These are phyloP conservation scores for Dioszegia crocea DNA, from an alignment of 768 basidiomycete species.

Conservation along the genomic window DNA sequence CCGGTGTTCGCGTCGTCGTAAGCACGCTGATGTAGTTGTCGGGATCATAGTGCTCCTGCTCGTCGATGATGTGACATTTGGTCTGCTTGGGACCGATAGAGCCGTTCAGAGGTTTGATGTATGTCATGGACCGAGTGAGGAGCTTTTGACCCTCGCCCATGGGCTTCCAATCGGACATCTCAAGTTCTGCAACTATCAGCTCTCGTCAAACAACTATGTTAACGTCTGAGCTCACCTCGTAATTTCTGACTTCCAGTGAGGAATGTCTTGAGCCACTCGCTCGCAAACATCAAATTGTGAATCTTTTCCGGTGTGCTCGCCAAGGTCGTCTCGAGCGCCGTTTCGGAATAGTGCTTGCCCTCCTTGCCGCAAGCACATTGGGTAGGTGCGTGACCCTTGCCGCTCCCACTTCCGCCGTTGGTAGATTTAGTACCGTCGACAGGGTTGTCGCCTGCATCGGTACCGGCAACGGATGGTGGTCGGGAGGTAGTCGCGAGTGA, in stretches of 20 bases:
- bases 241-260: slow-evolving; percentile 84
- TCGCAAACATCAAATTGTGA: slow-evolving; percentile 91
- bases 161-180: slow-evolving; percentile 92
- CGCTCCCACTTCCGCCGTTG: slow-evolving; percentile 2
- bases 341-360: slow-evolving; percentile 67
- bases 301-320: slow-evolving; percentile 93
- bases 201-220: not conserved
- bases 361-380: slow-evolving; percentile 68
- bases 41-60: slow-evolving; percentile 71
- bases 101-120: slow-evolving; percentile 86
- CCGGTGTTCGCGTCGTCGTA: slow-evolving; percentile 87
- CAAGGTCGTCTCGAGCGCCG: slow-evolving; percentile 69
- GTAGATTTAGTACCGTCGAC: not conserved
- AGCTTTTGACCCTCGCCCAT: slow-evolving; percentile 59
- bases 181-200: slow-evolving; percentile 63
- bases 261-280: slow-evolving; percentile 92
- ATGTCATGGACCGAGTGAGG: slow-evolving; percentile 83
- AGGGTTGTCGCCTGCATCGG: not conserved
- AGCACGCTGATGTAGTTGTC: slow-evolving; percentile 76
- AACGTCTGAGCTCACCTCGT: slow-evolving; percentile 59
- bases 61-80: slow-evolving; percentile 91
- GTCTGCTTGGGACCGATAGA: slow-evolving; percentile 90
- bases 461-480: slow-evolving; percentile 17
- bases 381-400: slow-evolving; percentile 44
- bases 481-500: slow-evolving; percentile 22